These are phyloP conservation scores for Dactylellina cionopaga DNA, from an alignment of 2,329 filamentous ascomycete species.

Conservation along the genomic window DNA sequence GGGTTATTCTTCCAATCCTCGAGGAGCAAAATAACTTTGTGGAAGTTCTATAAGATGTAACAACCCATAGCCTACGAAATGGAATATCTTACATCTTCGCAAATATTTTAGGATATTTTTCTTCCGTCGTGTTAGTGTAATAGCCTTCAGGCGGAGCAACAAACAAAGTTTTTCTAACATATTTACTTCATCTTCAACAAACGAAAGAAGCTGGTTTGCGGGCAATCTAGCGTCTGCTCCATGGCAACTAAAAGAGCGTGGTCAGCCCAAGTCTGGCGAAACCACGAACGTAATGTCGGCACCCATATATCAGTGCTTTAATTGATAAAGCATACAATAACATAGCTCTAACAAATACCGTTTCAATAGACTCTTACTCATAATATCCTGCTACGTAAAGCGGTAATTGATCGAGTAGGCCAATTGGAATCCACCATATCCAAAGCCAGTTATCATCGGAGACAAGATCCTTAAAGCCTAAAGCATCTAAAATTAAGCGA, in stretches of 20 bases:
- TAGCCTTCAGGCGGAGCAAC: neutral
- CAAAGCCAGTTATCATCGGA: conserved; percentile 45
- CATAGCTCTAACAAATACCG: conserved; percentile 55
- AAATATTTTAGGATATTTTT: conserved; percentile 1
- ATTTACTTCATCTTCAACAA: conserved; percentile 5
- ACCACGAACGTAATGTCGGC: neutral
- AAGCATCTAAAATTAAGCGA: conserved; percentile 56
- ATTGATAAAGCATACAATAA: conserved; percentile 14
- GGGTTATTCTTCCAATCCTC: conserved; percentile 26
- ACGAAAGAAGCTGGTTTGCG: conserved; percentile 18
- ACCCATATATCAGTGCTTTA: conserved; percentile 16
- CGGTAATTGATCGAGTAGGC: conserved; percentile 57
- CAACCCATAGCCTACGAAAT: conserved; percentile 29
- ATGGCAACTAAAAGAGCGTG: conserved; percentile 19
- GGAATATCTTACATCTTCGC: conserved; percentile 12
- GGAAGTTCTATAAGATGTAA: conserved; percentile 15
- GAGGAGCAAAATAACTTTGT: conserved; percentile 13
- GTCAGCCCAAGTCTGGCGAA: neutral
- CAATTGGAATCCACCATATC: conserved; percentile 60
- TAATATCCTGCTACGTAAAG: conserved; percentile 60
- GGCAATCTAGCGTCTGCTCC: conserved; percentile 12
- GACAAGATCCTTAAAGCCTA: conserved; percentile 55
- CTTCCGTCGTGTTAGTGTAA: neutral
- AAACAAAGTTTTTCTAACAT: neutral
- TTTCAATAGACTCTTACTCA: conserved; percentile 46